Evolutionary conservation across 1,284 basidiomycete genomes (phyloP), one percentile per base, ranked within the genome.

Genomic region (Cutaneotrichosporon cavernicola): DNA sequence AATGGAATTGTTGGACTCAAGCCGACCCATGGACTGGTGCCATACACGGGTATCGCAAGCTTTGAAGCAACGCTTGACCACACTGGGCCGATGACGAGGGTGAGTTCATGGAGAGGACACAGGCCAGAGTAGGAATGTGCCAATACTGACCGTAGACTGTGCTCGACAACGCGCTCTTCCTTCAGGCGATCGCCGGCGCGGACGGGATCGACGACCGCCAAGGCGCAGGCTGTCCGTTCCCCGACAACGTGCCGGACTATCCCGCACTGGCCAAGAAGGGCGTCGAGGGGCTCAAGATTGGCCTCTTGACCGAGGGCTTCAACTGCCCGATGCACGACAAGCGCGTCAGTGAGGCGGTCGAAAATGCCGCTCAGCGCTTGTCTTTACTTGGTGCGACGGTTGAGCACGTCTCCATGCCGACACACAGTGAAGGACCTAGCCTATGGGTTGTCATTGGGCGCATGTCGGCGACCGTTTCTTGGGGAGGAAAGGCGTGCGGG

Each of bases 1-100:
- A 82, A 81, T 64, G 84, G 84, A 10, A 78, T 84, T 30, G 83
- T 85, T 16, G 84, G 84, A 0, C 68, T 85, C 36, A 85, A 85
- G 68, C 82, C 84, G 0, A 83, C 83, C 2, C 82, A 81, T 52
- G 84, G 84, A 1, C 79, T 85, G 5, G 82, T 85, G 4, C 84
- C 84, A 0, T 85, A 84, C 70, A 84, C 84, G 2, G 84, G 83
- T 13, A 75, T 82, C 21, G 79, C 81, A 21, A 81, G 81, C 16
- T 79, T 80, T 36, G 82, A 83, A 58, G 74, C 80, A 31, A 75
- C 76, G 2, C 70, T 81, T 38, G 83, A 84, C 70, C 82, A 83
- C 52, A 78, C 65, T 7, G 72, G 75, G 26, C 72, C 71, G 1
- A 73, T 76, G 73, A 68, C 70, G 2, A 58, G 55, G 58, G 63